Evolutionary conservation across 306 rosid genomes (phyloP).

Genomic region (Vicia villosa): DNA sequence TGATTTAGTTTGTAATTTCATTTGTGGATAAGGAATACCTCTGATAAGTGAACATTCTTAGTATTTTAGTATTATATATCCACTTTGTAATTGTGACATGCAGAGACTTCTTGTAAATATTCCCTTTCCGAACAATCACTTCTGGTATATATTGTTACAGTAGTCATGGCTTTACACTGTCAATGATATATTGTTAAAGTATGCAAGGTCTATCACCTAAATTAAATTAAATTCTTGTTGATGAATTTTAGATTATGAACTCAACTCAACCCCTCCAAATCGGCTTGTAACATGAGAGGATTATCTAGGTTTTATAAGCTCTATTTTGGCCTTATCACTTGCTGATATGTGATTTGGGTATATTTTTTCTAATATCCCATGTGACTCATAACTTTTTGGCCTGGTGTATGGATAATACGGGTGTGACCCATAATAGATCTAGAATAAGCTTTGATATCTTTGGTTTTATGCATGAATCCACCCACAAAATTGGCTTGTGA

Average conservation of each 20-base stretch:
- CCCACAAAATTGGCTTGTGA: neutral
- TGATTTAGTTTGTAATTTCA: conserved; percentile 13
- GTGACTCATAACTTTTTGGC: neutral
- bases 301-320: too few species aligned
- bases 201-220: neutral
- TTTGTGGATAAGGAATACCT: conserved; percentile 13
- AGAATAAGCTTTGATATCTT: neutral
- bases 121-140: too few species aligned
- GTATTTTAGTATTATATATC: too few species aligned
- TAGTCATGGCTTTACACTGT: neutral
- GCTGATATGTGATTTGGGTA: too few species aligned
- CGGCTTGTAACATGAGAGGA: too few species aligned
- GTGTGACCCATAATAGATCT: neutral
- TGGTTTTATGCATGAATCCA: neutral
- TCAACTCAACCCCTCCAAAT: too few species aligned
- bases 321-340: too few species aligned
- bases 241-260: neutral
- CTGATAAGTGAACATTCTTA: too few species aligned
- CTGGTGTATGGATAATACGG: neutral
- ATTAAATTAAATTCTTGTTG: neutral
- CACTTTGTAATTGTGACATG: too few species aligned
- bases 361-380: neutral
- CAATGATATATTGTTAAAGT: neutral
- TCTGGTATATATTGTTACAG: too few species aligned
- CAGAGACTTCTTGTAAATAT: too few species aligned